phyloP scores from a whole-genome alignment of 192 early-diverging fungal species.

The Borealophlyctis nickersoniae region DNA sequence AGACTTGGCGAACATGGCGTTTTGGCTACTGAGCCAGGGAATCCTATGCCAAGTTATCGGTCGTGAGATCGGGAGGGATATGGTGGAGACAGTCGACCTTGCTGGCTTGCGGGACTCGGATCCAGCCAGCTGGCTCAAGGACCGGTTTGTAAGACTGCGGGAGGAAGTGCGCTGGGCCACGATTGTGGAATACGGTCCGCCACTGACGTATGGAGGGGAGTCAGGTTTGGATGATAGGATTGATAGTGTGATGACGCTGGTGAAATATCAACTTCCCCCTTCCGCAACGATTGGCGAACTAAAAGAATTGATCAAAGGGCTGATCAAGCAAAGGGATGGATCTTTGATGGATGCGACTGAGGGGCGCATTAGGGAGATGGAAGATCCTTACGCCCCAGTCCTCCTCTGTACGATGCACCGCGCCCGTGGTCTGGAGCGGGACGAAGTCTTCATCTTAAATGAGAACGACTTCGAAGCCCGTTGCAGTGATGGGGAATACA shows the following conservation, averaged over 20 bases:
- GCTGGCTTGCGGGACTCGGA: neutral
- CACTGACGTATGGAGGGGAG: conserved; percentile 7
- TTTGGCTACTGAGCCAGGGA: conserved; percentile 15
- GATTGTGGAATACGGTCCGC: neutral
- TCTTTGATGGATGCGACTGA: neutral
- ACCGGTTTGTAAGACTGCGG: neutral
- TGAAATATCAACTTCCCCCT: neutral
- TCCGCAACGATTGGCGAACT: neutral
- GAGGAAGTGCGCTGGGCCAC: neutral
- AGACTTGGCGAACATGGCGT: conserved; percentile 22
- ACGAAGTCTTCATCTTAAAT: conserved; percentile 24
- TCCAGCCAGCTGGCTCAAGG: neutral
- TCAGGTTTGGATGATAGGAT: conserved; percentile 21
- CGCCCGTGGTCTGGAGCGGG: conserved; percentile 25
- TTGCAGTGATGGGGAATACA: no score
- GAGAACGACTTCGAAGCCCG: conserved; percentile 19
- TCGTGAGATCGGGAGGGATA: conserved; percentile 10
- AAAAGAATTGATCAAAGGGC: neutral
- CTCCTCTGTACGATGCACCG: conserved; percentile 23
- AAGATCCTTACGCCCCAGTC: conserved; percentile 8
- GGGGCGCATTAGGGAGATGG: neutral
- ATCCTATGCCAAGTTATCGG: conserved; percentile 18
- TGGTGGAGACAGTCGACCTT: conserved; percentile 16
- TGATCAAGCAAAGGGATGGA: neutral
- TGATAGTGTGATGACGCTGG: conserved; percentile 13